Evolutionary conservation across 805 yeast species (phyloP).

Genomic region (Wickerhamomyces chaumierensis): DNA sequence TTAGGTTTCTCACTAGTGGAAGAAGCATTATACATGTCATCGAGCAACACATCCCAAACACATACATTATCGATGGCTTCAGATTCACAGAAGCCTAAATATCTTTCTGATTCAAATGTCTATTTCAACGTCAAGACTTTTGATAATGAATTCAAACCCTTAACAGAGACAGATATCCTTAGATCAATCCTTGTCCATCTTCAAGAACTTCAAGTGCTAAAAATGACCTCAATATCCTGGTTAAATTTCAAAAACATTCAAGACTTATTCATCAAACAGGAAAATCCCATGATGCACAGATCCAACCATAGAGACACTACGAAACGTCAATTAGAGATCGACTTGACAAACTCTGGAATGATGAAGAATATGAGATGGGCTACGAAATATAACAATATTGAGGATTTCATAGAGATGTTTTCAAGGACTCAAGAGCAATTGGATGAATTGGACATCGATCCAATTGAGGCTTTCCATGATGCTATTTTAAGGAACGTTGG

Average conservation of each 20-base stretch:
- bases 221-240: constrained; percentile 36
- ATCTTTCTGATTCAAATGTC: constrained; percentile 14
- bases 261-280: constrained; percentile 14
- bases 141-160: constrained; percentile 8
- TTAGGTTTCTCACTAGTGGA: constrained; percentile 14
- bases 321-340: constrained; percentile 14
- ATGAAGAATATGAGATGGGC: constrained; percentile 36
- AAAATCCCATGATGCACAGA: constrained; percentile 14
- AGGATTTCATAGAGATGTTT: background rate
- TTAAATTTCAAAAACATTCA: constrained; percentile 27
- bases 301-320: no score
- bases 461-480: background rate
- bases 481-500: background rate
- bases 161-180: constrained; percentile 16
- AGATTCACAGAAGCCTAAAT: constrained; percentile 4
- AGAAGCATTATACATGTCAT: constrained; percentile 6
- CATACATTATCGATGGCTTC: background rate
- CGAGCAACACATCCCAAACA: background rate
- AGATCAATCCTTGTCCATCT: constrained; percentile 21
- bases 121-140: constrained; percentile 15
- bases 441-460: background rate
- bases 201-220: constrained; percentile 22
- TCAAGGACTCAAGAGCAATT: background rate
- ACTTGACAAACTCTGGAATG: constrained; percentile 41
- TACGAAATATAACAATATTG: constrained; percentile 2